These are phyloP conservation scores for Nepenthes gracilis DNA, from an alignment of 148 eudicot species.

Conservation along the genomic window DNA sequence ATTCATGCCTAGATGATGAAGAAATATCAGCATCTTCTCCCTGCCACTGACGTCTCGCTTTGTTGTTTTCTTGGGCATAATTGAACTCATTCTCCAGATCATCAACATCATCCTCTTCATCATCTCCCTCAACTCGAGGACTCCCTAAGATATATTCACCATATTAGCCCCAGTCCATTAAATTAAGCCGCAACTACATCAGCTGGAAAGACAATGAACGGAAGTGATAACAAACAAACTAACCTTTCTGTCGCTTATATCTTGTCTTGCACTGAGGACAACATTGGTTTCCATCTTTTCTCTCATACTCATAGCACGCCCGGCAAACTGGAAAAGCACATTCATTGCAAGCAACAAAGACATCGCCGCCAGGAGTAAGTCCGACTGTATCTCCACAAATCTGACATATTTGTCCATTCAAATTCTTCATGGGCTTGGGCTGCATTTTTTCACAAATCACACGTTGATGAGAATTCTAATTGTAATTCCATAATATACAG, in stretches of 20 bases:
- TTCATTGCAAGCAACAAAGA: constrained; percentile 73
- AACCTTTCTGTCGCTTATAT: constrained; percentile 81
- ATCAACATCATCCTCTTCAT: constrained; percentile 93
- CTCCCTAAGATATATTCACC: constrained; percentile 35
- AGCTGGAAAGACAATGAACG: background rate
- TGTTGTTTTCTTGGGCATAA: constrained; percentile 43
- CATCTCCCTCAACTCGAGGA: constrained; percentile 72
- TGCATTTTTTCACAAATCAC: constrained; percentile 16
- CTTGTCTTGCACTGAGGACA: constrained; percentile 94
- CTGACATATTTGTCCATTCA: constrained; percentile 64
- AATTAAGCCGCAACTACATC: background rate
- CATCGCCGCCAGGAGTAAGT: constrained; percentile 29
- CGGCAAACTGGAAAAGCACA: constrained; percentile 76
- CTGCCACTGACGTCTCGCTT: constrained; percentile 71
- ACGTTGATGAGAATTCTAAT: background rate
- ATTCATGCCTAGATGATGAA: constrained; percentile 78
- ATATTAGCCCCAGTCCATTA: constrained; percentile 1
- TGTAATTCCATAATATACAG: background rate
- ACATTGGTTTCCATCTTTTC: constrained; percentile 65
- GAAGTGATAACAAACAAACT: constrained; percentile 6
- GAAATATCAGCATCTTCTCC: constrained; percentile 72
- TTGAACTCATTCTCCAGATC: constrained; percentile 89
- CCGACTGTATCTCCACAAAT: constrained; percentile 73
- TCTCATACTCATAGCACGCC: constrained; percentile 74
- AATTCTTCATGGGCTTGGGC: constrained; percentile 49